Conservation (phyloP, 495 filamentous ascomycete species). For the Parathielavia hyrcaniae region DNA sequence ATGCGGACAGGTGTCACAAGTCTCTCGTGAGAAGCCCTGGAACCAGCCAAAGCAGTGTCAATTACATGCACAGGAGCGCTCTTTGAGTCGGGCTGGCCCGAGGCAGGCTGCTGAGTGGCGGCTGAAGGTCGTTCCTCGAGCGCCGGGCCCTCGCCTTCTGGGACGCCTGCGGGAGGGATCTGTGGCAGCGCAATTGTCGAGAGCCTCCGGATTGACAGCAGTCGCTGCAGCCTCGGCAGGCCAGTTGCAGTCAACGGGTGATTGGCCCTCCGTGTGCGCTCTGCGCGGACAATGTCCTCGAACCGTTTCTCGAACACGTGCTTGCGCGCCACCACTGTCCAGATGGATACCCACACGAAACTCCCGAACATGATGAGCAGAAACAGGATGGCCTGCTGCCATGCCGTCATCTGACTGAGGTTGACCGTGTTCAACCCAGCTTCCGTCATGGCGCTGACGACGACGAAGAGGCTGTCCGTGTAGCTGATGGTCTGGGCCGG, state of each 20-base stretch:
- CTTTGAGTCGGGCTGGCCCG: not conserved
- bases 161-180: not conserved
- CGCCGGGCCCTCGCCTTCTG: not conserved
- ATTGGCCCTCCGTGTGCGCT: conserved; percentile 31
- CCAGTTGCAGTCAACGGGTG: conserved; percentile 9
- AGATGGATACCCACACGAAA: conserved; percentile 58
- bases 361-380: conserved; percentile 66
- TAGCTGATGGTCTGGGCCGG: conserved; percentile 60
- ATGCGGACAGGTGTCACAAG: conserved; percentile 18
- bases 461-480: conserved; percentile 69
- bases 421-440: conserved; percentile 67
- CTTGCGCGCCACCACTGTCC: conserved; percentile 59
- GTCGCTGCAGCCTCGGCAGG: conserved; percentile 12
- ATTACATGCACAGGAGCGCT: not conserved
- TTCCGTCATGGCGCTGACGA: conserved; percentile 72
- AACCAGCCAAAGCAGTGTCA: not conserved
- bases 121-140: not conserved
- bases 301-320: conserved; percentile 66
- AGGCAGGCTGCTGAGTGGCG: not conserved
- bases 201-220: conserved; percentile 16
- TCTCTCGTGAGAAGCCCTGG: not conserved
- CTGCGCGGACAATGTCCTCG: conserved; percentile 49
- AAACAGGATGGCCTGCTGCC: conserved; percentile 73
- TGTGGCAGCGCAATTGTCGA: conserved; percentile 3
- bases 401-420: conserved; percentile 63